A percentile compares a stretch with the other conserved stretches of the same genome.
Conservation (phyloP, 169 alveolate genomes). For the Amoebophrya sp. region DNA sequence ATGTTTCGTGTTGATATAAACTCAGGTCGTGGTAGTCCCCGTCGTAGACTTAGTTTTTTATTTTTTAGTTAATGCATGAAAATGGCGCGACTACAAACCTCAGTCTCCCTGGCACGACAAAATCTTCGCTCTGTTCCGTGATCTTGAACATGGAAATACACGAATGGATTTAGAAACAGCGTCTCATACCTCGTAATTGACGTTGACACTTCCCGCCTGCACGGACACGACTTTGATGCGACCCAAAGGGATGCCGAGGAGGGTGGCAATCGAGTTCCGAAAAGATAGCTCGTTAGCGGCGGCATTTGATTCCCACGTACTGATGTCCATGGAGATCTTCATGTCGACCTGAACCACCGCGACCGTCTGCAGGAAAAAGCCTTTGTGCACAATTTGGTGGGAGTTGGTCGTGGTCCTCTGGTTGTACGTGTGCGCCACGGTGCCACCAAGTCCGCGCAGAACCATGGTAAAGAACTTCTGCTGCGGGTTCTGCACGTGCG, state of each 20-base stretch:
- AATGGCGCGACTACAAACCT: too few relatives aligned
- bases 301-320: neutral
- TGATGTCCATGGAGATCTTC: neutral
- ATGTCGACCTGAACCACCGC: neutral
- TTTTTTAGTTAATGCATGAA: too few relatives aligned
- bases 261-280: neutral
- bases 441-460: neutral
- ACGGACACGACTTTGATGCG: neutral
- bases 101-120: too few relatives aligned
- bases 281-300: neutral
- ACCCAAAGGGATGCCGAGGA: neutral
- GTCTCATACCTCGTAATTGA: neutral
- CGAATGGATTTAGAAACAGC: too few relatives aligned
- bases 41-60: too few relatives aligned
- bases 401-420: neutral
- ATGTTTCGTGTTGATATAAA: too few relatives aligned
- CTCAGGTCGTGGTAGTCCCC: too few relatives aligned
- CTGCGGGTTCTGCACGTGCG: neutral
- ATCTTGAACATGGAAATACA: too few relatives aligned
- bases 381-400: neutral
- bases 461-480: neutral
- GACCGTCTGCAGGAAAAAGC: neutral
- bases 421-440: neutral
- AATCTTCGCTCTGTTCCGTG: too few relatives aligned
- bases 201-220: neutral